phyloP scores from a whole-genome alignment of 257 asterid species.

The Dorcoceras hygrometricum region DNA sequence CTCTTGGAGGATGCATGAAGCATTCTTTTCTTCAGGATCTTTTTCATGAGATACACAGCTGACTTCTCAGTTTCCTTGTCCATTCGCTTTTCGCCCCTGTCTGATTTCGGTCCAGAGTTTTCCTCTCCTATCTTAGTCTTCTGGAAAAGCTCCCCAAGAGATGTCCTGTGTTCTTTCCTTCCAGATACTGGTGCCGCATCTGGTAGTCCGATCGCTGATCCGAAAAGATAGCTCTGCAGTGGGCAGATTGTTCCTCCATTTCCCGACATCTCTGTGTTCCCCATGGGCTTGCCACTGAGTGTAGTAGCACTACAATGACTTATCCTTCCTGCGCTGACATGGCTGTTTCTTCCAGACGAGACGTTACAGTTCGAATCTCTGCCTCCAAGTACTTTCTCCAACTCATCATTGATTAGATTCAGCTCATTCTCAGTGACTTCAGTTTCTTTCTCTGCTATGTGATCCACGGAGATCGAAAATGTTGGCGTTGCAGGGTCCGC shows the following conservation, averaged over 20 bases:
- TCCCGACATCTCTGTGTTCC: slow-evolving; percentile 43
- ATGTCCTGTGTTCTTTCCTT: slow-evolving; percentile 67
- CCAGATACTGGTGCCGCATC: slow-evolving; percentile 38
- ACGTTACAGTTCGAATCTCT: slow-evolving; percentile 41
- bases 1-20: slow-evolving; percentile 42
- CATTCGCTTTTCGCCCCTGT: slow-evolving; percentile 45
- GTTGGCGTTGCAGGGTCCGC: slow-evolving; percentile 70
- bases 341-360: slow-evolving; percentile 83
- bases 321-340: slow-evolving; percentile 68
- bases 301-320: slow-evolving; percentile 74
- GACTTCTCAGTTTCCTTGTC: slow-evolving; percentile 69
- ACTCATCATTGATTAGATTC: slow-evolving; percentile 79
- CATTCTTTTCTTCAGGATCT: slow-evolving; percentile 55
- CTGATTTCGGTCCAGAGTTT: slow-evolving; percentile 41
- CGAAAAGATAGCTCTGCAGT: slow-evolving; percentile 80
- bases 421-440: slow-evolving; percentile 76
- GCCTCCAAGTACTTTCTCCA: slow-evolving; percentile 78
- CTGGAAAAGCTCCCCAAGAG: slow-evolving; percentile 94
- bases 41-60: slow-evolving; percentile 63
- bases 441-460: slow-evolving; percentile 79
- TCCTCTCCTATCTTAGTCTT: slow-evolving; percentile 70
- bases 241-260: slow-evolving; percentile 64
- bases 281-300: slow-evolving; percentile 57
- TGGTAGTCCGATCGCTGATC: slow-evolving; percentile 59
- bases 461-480: slow-evolving; percentile 64